Percentiles rank a stretch among this genome's conserved stretches.
Conservation (phyloP, 2,329 filamentous ascomycete species). For the Alternaria incomplexa region DNA sequence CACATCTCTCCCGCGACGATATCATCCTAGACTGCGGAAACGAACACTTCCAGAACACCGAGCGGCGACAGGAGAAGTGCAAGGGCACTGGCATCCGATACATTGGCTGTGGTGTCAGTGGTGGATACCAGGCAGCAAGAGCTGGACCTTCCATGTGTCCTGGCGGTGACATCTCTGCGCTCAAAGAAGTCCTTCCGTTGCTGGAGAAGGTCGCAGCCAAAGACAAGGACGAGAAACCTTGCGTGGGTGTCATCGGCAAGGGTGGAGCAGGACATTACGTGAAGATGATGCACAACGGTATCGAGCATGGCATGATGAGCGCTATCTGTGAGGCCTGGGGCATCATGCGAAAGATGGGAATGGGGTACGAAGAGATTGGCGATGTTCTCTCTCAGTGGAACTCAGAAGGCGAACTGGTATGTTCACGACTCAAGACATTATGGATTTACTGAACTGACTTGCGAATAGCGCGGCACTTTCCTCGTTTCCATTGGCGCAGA, state of each 20-base stretch:
- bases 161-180: slow-evolving; percentile 63
- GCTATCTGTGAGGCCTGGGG: slow-evolving; percentile 69
- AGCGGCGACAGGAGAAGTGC: slow-evolving; percentile 66
- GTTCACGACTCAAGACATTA: neutral
- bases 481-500: slow-evolving; percentile 68
- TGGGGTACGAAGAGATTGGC: slow-evolving; percentile 66
- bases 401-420: slow-evolving; percentile 60
- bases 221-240: slow-evolving; percentile 64
- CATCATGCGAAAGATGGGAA: slow-evolving; percentile 64
- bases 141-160: slow-evolving; percentile 72
- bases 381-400: slow-evolving; percentile 68
- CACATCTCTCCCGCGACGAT: slow-evolving; percentile 64
- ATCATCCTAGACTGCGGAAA: slow-evolving; percentile 74
- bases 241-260: slow-evolving; percentile 65
- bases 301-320: slow-evolving; percentile 75
- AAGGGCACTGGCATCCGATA: slow-evolving; percentile 66
- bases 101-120: slow-evolving; percentile 71
- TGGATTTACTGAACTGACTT: neutral
- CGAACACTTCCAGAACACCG: slow-evolving; percentile 69
- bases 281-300: slow-evolving; percentile 79
- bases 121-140: slow-evolving; percentile 71
- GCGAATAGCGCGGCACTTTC: slow-evolving; percentile 59
- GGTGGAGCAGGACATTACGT: slow-evolving; percentile 73
- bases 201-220: slow-evolving; percentile 68
- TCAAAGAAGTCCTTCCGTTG: slow-evolving; percentile 67